Base-by-base conservation (phyloP, 768 basidiomycete species). In the Termitomyces sp. region DNA sequence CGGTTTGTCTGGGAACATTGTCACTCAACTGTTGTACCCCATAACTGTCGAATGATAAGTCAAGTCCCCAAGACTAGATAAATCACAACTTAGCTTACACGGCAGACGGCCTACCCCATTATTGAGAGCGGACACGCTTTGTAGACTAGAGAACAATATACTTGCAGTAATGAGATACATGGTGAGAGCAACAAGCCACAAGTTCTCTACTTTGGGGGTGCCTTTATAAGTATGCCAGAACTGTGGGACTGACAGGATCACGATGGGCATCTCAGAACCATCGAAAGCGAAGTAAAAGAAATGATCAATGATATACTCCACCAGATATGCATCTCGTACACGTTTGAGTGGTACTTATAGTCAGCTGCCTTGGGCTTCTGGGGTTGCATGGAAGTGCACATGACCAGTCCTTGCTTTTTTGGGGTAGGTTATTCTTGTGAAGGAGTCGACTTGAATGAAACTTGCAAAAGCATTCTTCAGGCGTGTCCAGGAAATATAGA, bases 1-100 rank as follows among this genome's bases (percentile, higher is more conserved):
- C 21, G 19, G 27, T 52, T 34, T 2, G 17, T 7, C 19, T 60
- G 59, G 53, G 11, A n/a, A 1, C 28, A 35, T 16, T 9, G n/a
- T 16, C 23, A 59, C 82, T 66, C 52, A 85, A 50, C 84, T 86
- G 60, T 86, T 86, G 60, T 81, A 86, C 4, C 84, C 85, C 74
- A 86, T 74, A 21, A 80, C 84, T 86, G 37, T 46, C 12, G 16
- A 41, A 32, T 11, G 5, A 7, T 28, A 12, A 40, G 50, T 37
- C 35, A 25, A 14, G 23, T 34, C 7, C 6, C 4, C 30, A 19
- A 43, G 35, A 27, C 27, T 19, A 17, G 3, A 32, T 17, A n/a
- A n/a, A n/a, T 16, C 37, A 11, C 9, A 35, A 34, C 25, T 12
- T 9, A 34, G 66, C 73, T 52, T 52, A 76, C 76, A 64, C 19